phyloP scores from a whole-genome alignment of 257 asterid species.

The Ilex aquifolium region DNA sequence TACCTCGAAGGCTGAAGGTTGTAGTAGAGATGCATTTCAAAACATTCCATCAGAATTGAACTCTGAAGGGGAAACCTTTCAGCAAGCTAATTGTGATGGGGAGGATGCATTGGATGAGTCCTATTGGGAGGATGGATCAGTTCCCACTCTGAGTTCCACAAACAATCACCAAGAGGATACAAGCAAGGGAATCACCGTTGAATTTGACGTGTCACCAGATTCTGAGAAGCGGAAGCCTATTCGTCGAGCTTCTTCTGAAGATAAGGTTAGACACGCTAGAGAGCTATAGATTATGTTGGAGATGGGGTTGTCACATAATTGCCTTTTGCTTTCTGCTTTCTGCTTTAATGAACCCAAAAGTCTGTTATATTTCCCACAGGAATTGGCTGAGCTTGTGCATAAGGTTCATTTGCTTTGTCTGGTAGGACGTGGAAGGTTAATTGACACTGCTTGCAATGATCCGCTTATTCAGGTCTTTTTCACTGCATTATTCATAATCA shows the following conservation, averaged over 20 bases:
- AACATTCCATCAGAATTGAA: slow-evolving; percentile 21
- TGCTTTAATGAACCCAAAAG: slow-evolving; percentile 4
- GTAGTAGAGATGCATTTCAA: slow-evolving; percentile 24
- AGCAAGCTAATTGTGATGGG: slow-evolving; percentile 17
- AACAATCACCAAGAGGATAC: slow-evolving; percentile 32
- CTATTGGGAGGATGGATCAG: slow-evolving; percentile 88
- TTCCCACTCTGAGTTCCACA: slow-evolving; percentile 28
- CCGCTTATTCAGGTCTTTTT: slow-evolving; percentile 77
- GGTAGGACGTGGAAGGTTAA: slow-evolving; percentile 82
- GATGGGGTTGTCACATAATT: slow-evolving; percentile 4
- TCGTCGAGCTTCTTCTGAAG: slow-evolving; percentile 81
- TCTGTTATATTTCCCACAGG: slow-evolving; percentile 40
- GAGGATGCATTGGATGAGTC: slow-evolving; percentile 44
- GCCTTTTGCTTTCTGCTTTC: not conserved
- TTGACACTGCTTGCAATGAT: slow-evolving; percentile 77
- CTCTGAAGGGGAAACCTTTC: slow-evolving; percentile 10
- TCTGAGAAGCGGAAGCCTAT: slow-evolving; percentile 48
- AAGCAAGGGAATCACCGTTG: slow-evolving; percentile 59
- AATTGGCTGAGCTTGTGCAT: slow-evolving; percentile 79
- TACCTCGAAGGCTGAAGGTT: slow-evolving; percentile 23
- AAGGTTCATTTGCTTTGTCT: slow-evolving; percentile 91
- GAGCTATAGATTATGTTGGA: slow-evolving; percentile 3
- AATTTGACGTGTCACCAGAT: slow-evolving; percentile 63
- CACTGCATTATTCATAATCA: not conserved
- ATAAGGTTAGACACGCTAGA: slow-evolving; percentile 47